phyloP scores from a whole-genome alignment of 768 basidiomycete genomes.

The Trametopsis cervina region DNA sequence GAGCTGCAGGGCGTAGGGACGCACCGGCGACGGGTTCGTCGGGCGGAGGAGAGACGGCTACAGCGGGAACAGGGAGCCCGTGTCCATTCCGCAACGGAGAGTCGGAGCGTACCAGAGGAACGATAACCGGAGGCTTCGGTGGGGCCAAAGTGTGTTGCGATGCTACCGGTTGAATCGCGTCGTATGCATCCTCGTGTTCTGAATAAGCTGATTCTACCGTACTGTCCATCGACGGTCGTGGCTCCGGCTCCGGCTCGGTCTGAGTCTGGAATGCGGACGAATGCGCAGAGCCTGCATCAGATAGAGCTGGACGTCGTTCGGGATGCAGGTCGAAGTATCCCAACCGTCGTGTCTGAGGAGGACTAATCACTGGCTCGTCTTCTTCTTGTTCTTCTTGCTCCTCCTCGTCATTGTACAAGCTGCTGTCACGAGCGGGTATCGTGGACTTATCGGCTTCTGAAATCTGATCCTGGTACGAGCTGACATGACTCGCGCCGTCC shows the following conservation, averaged over 20 bases:
- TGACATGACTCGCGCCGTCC: not conserved
- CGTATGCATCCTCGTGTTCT: not conserved
- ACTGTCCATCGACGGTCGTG: constrained; percentile 9
- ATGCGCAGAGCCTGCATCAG: constrained; percentile 17
- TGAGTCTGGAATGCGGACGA: constrained; percentile 12
- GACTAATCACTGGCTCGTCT: constrained; percentile 12
- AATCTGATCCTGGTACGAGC: not conserved
- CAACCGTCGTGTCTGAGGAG: constrained; percentile 28
- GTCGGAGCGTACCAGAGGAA: not conserved
- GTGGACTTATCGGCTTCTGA: constrained; percentile 3
- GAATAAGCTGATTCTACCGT: not conserved
- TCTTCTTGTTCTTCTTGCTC: constrained; percentile 24
- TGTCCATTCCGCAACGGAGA: not conserved
- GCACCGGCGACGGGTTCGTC: not conserved
- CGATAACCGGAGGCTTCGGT: not conserved
- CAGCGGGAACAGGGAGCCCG: constrained; percentile 1
- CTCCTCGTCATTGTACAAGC: constrained; percentile 8
- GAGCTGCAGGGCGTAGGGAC: constrained; percentile 3
- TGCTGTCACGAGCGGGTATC: not conserved
- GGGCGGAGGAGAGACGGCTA: constrained; percentile 4
- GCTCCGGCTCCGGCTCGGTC: constrained; percentile 1
- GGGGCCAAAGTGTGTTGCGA: not conserved
- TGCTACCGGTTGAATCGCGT: not conserved
- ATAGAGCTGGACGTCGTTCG: constrained; percentile 44
- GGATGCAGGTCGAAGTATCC: constrained; percentile 81